These are phyloP conservation scores for Colletotrichum somersetense DNA, from an alignment of 2,329 filamentous ascomycete species.

Conservation along the genomic window DNA sequence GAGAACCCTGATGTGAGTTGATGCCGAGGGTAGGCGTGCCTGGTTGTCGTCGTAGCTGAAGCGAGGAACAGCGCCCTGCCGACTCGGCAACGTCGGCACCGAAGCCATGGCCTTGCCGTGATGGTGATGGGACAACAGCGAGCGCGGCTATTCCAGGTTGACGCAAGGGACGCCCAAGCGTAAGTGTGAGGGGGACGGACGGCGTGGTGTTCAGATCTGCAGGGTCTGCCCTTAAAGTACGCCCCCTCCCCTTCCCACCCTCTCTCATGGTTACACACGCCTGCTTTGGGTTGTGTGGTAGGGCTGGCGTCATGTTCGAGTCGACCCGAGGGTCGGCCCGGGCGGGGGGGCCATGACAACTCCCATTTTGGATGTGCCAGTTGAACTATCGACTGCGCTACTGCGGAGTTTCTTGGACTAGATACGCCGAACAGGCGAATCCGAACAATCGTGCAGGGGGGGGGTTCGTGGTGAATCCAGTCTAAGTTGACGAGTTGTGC, in stretches of 20 bases:
- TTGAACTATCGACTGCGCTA: neutral
- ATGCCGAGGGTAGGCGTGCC: slow-evolving; percentile 28
- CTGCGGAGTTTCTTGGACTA: neutral
- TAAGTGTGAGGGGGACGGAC: neutral
- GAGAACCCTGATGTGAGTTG: slow-evolving; percentile 38
- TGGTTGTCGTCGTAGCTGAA: slow-evolving; percentile 13
- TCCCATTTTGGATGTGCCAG: neutral
- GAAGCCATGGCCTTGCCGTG: slow-evolving; percentile 29
- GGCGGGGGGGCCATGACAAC: neutral
- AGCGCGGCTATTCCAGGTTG: slow-evolving; percentile 7
- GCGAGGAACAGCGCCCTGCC: neutral
- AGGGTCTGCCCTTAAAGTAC: slow-evolving; percentile 15
- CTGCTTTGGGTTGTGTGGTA: neutral
- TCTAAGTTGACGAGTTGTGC: neutral
- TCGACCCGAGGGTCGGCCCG: neutral
- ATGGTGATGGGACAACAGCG: slow-evolving; percentile 9
- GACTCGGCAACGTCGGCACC: slow-evolving; percentile 22
- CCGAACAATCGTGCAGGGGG: neutral
- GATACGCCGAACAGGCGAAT: neutral
- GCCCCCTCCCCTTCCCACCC: neutral
- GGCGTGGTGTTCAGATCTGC: slow-evolving; percentile 6
- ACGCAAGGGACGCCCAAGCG: slow-evolving; percentile 18
- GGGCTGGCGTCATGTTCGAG: neutral
- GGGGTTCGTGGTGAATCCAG: neutral
- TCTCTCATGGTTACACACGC: neutral